Base-by-base conservation (phyloP, 306 rosid species). In the Rosa chinensis region DNA sequence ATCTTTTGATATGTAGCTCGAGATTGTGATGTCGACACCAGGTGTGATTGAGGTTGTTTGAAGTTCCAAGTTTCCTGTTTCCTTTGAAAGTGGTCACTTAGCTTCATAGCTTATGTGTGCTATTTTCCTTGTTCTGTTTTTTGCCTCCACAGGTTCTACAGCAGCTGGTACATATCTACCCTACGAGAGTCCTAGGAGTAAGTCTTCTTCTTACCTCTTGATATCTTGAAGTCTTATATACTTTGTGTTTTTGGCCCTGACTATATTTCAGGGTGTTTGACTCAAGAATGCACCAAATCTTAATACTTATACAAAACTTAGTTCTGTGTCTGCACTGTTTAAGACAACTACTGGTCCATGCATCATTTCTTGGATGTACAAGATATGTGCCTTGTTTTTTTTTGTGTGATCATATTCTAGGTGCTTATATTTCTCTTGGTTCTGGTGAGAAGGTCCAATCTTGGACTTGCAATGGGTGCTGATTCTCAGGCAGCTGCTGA, bases 21-120 rank as follows among this genome's bases (percentile, higher is more conserved):
- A 94, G 90, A 90, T 92, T 81, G 97, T 94, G 79, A 73, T 85
- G 87, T 88, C 94, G 17, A 94, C 97, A 23, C 97, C 97, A 77
- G 94, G 94, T 80, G 97, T 92, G 85, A 86, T 94, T 72, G 92
- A 92, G 98, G 98, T 93, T 88, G 92, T 82, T 82, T 76, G 14
- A 32, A 53, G 17, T 25, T 81, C 74, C 21, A 40, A 28, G 21
- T 72, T 77, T 80, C 77, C 40, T 75, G n/a, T 80, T 66, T 77
- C 72, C 59, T 67, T 52, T 47, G 55, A 81, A 47, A 40, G 17
- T 58, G 16, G 66, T 69, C 69, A 53, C 62, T 56, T 55, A 66
- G 79, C 56, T 52, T 79, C 72, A 37, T 35, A 56, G 52, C 79
- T 88, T 77, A 80, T 78, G 59, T 43, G 23, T 32, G 76, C 74